These are phyloP conservation scores for Cercospora sp. DNA, from an alignment of 2,329 filamentous ascomycete species.

Conservation along the genomic window DNA sequence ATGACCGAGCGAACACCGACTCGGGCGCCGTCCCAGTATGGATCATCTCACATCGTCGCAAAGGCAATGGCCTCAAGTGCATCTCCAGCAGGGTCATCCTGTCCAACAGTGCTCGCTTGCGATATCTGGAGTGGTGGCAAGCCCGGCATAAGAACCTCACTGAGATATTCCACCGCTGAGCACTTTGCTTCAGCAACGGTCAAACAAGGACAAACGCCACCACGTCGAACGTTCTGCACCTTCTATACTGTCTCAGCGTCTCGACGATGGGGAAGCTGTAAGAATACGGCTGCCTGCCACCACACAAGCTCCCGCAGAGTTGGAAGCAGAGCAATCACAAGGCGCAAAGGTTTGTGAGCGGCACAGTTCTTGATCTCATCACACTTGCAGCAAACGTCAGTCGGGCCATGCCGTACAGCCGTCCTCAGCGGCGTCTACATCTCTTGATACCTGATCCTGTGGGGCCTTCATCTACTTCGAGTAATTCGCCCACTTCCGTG, in stretches of 20 bases:
- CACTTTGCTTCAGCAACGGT: not conserved
- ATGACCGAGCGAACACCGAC: slow-evolving; percentile 1
- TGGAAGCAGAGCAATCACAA: not conserved
- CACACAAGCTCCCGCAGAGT: not conserved
- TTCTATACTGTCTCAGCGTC: not conserved
- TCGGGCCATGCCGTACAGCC: not conserved
- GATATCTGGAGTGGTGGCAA: not conserved
- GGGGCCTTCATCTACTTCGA: slow-evolving; percentile 5
- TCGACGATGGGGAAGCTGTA: not conserved
- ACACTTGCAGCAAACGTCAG: not conserved
- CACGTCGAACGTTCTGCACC: not conserved
- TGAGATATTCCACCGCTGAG: not conserved
- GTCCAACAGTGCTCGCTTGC: not conserved
- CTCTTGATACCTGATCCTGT: not conserved
- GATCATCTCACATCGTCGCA: not conserved
- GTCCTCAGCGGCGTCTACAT: not conserved
- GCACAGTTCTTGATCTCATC: not conserved
- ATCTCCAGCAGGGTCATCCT: not conserved
- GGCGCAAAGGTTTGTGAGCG: not conserved
- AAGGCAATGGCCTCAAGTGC: not conserved
- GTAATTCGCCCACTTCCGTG: slow-evolving; percentile 9
- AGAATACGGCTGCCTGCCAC: not conserved
- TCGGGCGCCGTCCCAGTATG: not conserved
- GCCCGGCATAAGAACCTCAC: not conserved
- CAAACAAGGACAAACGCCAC: not conserved